Base-by-base conservation (phyloP, 31 red algal species). In the Odonthalia washingtoniensis region DNA sequence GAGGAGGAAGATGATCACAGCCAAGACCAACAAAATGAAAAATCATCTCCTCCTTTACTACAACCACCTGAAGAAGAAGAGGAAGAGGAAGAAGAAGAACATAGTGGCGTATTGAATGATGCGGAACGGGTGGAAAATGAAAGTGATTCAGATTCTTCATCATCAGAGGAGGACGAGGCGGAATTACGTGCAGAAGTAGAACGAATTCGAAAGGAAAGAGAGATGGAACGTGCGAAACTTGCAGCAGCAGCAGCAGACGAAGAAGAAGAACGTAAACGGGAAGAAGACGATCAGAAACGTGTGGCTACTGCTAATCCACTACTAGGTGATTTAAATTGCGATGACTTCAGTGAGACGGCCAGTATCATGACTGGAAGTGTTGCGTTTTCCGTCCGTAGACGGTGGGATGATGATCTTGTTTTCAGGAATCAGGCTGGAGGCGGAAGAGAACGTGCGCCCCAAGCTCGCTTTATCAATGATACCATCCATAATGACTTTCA, bases 321-420 rank as follows among this genome's bases (percentile, higher is more conserved):
- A 44, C 38, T 91, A 12, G 60, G 82, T 79, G 28, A 30, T 2
- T 65, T 82, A 32, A 80, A 79, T 40, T 46, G 79, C 40, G 92
- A 94, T 74, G 81, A 86, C 12, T 40, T 87, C 40, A 86, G 76
- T 76, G 90, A 86, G 40, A 89, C 89, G 0, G 80, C 88, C 3
- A 88, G 88, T 40, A 79, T 94, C 35, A 82, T 75, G 0, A 90
- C 88, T 18, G 85, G 81, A 0, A 87, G 82, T 78, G 88, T 83
- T 1, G 77, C 82, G 1, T 94, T 87, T 45, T 78, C 69, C 0
- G 95, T 97, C 2, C 66, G 70, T 52, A 62, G 95, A 53, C 75
- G 95, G 36, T 97, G 95, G 95, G 95, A 97, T 63, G 95, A 97
- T 41, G 95, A 97, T 53, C 87, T 97, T 1, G 88, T 97, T 34